Evolutionary conservation across 345 rosid species (phyloP), one percentile per base, ranked within the genome.

Genomic region (Eucalyptus sp.): DNA sequence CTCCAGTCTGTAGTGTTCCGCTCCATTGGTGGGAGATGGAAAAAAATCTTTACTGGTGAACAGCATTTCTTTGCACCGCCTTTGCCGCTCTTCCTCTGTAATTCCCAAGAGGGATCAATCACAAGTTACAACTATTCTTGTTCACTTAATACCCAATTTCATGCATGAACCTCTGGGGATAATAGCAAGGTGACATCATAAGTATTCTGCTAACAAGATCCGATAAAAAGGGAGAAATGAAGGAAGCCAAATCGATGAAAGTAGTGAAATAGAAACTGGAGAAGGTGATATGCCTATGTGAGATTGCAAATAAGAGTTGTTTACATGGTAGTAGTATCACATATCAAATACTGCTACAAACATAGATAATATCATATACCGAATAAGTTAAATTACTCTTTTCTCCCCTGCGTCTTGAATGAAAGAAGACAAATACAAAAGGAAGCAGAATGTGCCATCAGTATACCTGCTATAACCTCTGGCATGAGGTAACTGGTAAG

Each of bases 401-500:
- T 50, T 50, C 87, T 86, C 48, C 27, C 48, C 48, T 76, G 48
- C 29, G 43, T 76, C 48, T 18, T 10, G 83, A 37, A 20, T 76
- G 83, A 76, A 76, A 76, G 48, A 27, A 76, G 3, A 76, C 84
- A 41, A 43, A 76, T 76, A 41, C 84, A 76, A 41, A 76, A 41
- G 84, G 76, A 18, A 86, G 86, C n/a, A 56, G 54, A 88, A 76
- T 58, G 31, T 54, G n/a, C 41, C 41, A 13, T 50, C 46, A 83
- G 50, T 92, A 56, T 94, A 97, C 99, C 99, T 96, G 88, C 98
- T 97, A 71, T 97, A 98, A 92, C 99, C 99, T 92, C 96, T 98
- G 91, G 99, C 99, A 92, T 97, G 99, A 50, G 99, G 99, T 60
- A 97, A 93, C 91, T 97, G 99, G 92, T 97, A 97, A 27, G 99